Evolutionary conservation across 495 filamentous ascomycete species (phyloP).

Genomic region (Glarea lozoyensis): DNA sequence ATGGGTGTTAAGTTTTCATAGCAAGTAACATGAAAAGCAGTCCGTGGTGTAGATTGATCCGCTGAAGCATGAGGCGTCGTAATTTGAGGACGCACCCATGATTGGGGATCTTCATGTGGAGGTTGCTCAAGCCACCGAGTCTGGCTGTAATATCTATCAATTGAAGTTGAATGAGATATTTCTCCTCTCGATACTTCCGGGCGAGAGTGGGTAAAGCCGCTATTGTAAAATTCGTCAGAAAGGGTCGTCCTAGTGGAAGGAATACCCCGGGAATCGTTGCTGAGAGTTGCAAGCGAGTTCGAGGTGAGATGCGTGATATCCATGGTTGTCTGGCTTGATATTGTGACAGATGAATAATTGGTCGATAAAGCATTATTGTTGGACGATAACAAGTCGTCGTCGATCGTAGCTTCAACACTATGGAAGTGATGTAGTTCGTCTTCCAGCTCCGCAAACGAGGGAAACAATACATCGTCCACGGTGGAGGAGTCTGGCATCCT

Average conservation of each 20-base stretch:
- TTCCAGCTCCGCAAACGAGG: neutral
- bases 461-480: neutral
- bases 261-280: too few species aligned
- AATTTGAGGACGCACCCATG: neutral
- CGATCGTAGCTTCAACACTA: neutral
- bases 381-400: neutral
- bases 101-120: neutral
- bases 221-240: too few species aligned
- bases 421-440: neutral
- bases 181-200: neutral
- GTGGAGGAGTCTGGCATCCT: neutral
- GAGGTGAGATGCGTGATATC: too few species aligned
- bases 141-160: neutral
- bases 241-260: too few species aligned
- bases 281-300: too few species aligned
- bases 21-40: too few species aligned
- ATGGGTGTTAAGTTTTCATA: too few species aligned
- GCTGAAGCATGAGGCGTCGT: too few species aligned
- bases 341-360: neutral
- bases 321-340: neutral
- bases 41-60: neutral
- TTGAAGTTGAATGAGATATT: neutral
- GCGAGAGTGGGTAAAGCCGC: neutral
- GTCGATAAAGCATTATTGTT: neutral
- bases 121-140: conserved; percentile 2